Percentiles rank a stretch among this genome's conserved stretches.
phyloP scores from a whole-genome alignment of 2,329 filamentous ascomycete genomes.

The Talaromyces rugulosus region DNA sequence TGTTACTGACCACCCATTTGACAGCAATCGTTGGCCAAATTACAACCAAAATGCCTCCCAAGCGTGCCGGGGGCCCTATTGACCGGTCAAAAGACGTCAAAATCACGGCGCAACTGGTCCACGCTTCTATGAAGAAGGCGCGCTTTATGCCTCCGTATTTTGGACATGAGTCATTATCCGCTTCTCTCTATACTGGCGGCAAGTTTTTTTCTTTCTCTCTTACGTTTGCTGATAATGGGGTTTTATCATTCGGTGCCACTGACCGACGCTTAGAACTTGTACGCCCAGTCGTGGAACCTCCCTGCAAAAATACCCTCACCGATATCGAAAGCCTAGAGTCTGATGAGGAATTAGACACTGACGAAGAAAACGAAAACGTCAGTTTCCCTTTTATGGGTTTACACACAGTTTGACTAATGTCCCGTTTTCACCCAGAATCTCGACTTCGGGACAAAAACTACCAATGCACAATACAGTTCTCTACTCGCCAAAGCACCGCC shows the following conservation, averaged over 20 bases:
- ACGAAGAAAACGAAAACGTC: neutral
- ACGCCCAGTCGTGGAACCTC: neutral
- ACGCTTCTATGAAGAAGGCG: neutral
- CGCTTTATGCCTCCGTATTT: conserved; percentile 9
- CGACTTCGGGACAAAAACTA: neutral
- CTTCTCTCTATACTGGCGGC: conserved; percentile 7
- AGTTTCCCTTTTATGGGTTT: neutral
- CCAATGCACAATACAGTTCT: neutral
- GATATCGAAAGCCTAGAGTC: neutral
- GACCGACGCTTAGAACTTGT: neutral
- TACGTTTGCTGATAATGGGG: neutral
- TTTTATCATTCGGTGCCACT: neutral
- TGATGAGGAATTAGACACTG: neutral
- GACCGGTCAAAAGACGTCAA: conserved; percentile 8
- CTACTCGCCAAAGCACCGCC: neutral
- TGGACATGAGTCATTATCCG: conserved; percentile 1
- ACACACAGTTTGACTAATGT: neutral
- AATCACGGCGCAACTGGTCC: conserved; percentile 7
- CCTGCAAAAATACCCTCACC: neutral
- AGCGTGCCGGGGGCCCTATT: neutral
- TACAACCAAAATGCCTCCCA: neutral
- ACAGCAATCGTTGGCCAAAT: neutral
- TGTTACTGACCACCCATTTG: too few relatives aligned
- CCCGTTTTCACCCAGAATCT: neutral
- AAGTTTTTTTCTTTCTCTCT: neutral